Conservation (phyloP, 2,329 filamentous ascomycete genomes). For the Xylaria sp. region DNA sequence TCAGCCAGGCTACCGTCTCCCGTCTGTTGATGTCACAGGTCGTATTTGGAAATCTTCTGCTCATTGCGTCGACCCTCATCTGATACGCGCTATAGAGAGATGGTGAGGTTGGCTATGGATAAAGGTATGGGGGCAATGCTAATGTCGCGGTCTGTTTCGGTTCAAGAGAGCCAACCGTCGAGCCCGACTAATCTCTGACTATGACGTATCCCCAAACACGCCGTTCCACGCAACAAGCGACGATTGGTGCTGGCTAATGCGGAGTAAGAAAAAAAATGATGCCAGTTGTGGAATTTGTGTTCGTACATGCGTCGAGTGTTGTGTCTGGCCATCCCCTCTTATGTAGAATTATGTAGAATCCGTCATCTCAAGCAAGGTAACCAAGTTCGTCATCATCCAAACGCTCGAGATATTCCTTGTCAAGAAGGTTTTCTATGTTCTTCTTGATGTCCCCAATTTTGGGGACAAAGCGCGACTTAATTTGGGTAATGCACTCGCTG, state of each 20-base stretch:
- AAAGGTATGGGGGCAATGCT: neutral
- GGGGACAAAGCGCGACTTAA: constrained; percentile 88
- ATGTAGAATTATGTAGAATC: neutral
- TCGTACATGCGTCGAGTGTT: neutral
- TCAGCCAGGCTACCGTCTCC: neutral
- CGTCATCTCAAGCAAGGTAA: constrained; percentile 77
- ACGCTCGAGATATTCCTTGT: constrained; percentile 98
- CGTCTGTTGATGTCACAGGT: neutral
- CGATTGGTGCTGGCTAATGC: neutral
- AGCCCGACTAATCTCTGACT: neutral
- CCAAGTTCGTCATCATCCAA: constrained; percentile 93
- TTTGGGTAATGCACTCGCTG: constrained; percentile 93
- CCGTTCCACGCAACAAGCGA: neutral
- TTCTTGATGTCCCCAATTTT: constrained; percentile 98
- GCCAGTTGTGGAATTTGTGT: neutral
- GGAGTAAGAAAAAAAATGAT: constrained; percentile 1
- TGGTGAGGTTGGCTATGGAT: neutral
- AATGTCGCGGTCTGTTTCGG: neutral
- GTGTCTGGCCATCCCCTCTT: neutral
- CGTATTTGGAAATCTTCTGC: neutral
- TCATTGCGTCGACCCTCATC: neutral
- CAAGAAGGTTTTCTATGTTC: constrained; percentile 96
- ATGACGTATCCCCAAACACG: neutral
- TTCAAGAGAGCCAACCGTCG: neutral
- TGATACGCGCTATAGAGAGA: neutral